Evolutionary conservation across 148 eudicot species (phyloP).

Genomic region (Silene latifolia): DNA sequence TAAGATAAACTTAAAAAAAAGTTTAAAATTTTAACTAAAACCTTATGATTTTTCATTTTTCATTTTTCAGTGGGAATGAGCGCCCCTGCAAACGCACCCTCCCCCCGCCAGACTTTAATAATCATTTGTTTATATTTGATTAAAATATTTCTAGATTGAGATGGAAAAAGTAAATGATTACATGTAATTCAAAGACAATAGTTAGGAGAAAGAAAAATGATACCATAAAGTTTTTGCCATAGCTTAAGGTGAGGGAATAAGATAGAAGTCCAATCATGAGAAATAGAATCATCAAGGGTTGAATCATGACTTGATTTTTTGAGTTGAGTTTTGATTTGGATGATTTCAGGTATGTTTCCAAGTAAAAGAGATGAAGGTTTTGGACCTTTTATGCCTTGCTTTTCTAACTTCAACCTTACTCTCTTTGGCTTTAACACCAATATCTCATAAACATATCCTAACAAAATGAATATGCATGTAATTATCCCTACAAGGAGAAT

Average conservation of each 20-base stretch:
- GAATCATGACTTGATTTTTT: background rate
- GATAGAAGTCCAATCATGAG: conserved; percentile 40
- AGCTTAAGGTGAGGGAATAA: conserved; percentile 41
- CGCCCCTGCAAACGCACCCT: no score
- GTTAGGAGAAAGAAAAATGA: background rate
- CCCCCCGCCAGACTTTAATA: no score
- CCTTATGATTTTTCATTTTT: no score
- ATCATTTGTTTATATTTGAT: no score
- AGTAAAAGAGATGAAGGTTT: conserved; percentile 30
- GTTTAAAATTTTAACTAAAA: no score
- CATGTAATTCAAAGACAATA: no score
- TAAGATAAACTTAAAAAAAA: no score
- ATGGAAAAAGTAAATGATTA: no score
- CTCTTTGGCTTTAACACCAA: conserved; percentile 27
- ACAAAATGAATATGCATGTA: no score
- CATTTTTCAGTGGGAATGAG: no score
- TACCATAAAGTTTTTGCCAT: conserved; percentile 51
- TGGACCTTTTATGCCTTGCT: conserved; percentile 47
- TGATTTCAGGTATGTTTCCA: conserved; percentile 49
- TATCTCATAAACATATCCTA: conserved; percentile 6
- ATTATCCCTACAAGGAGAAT: no score
- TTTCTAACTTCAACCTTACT: conserved; percentile 31
- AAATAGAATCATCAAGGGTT: background rate
- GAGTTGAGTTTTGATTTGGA: conserved; percentile 22
- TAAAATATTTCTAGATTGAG: no score